Evolutionary conservation across 2,329 filamentous ascomycete genomes (phyloP).

Genomic region (Myriosclerotinia scirpicola): DNA sequence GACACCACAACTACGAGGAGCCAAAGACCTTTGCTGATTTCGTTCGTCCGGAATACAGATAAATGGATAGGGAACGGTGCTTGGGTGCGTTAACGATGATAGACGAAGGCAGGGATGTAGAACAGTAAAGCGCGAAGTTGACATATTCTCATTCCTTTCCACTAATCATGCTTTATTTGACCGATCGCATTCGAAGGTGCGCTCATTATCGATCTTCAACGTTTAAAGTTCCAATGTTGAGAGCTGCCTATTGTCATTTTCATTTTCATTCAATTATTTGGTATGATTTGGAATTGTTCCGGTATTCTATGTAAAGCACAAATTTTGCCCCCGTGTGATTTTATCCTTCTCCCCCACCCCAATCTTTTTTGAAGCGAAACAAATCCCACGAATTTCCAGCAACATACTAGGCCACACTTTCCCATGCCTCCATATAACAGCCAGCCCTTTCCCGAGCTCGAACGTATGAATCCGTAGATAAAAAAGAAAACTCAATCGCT

Average conservation of each 20-base stretch:
- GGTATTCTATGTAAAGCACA: constrained; percentile 14
- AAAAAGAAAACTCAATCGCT: constrained; percentile 33
- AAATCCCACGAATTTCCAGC: constrained; percentile 12
- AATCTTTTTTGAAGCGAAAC: constrained; percentile 19
- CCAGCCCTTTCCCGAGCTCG: not conserved
- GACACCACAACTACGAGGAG: constrained; percentile 66
- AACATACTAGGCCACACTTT: constrained; percentile 3
- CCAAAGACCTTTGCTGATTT: constrained; percentile 97
- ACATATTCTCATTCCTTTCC: constrained; percentile 3
- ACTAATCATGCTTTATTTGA: constrained; percentile 16
- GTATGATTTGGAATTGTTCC: constrained; percentile 16
- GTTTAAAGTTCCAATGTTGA: not conserved
- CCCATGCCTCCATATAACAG: not conserved
- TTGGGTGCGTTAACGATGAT: not conserved
- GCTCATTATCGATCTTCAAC: constrained; percentile 10
- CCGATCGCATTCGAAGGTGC: not conserved
- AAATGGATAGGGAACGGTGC: constrained; percentile 41
- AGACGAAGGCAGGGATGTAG: constrained; percentile 10
- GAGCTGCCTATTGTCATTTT: not conserved
- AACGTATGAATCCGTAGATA: constrained; percentile 10
- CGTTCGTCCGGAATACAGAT: constrained; percentile 93
- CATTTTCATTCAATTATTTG: constrained; percentile 14
- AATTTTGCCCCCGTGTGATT: constrained; percentile 10
- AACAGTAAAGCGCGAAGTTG: constrained; percentile 20
- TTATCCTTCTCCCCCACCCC: constrained; percentile 7